Evolutionary conservation across 192 early-diverging fungal species (phyloP), one percentile per base, ranked within the genome.

Genomic region (Coemansia asiatica): DNA sequence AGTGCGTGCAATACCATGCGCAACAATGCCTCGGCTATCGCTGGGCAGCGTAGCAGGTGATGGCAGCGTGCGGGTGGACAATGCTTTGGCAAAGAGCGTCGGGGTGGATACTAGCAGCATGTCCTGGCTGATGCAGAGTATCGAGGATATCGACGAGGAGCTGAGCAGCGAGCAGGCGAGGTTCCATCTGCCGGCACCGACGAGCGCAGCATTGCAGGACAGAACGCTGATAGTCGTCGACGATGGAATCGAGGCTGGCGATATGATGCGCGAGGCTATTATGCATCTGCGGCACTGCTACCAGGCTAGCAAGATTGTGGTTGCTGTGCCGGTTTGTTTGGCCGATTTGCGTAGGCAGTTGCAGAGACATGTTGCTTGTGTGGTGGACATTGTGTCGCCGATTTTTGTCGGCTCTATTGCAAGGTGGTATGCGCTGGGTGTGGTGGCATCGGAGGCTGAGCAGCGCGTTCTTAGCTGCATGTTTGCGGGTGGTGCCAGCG

Each of bases 1-100:
- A 10, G 80, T 82, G 50, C 64, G 63, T 6, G 31, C 72, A 2
- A 74, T 82, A 8, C 74, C 75, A 9, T 78, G 72, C 33, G 38
- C 72, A 4, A 22, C 33, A 13, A 67, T 82, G 19, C 75, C 80
- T 13, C 68, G 80, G 28, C 64, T 82, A 29, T 74, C 75, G 2
- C 65, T 82, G 47, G 80, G 80, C 55, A 82, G 80, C 72, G 80
- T 82, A 33, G 72, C 80, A 1, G 74, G 75, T 51, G 75, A 82
- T 46, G 71, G 75, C 61, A 78, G 80, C 60, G 75, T 75, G 44
- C 69, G 75, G 21, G 60, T 82, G 31, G 80, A 82, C 72, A 71
- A 65, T 49, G 46, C 60, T 44, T 56, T 82, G 22, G 75, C 69
- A 18, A 58, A 51, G 36, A 71, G 75, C 63, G 26, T 82, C 57